Conservation (phyloP, 2,329 filamentous ascomycete genomes). For the Fusarium sp. region DNA sequence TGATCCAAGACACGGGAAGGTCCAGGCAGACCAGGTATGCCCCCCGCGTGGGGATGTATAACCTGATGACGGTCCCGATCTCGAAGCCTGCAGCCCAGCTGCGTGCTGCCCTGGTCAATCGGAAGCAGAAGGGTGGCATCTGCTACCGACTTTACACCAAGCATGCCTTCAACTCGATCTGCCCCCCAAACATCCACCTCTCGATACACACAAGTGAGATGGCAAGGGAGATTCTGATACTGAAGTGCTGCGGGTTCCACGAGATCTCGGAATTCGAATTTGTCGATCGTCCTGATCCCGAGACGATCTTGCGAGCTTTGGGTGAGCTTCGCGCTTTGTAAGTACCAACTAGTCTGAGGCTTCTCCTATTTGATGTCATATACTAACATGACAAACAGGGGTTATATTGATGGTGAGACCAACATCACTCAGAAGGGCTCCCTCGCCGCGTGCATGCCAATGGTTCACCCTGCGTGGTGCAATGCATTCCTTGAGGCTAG, state of each 20-base stretch:
- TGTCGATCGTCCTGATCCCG: not conserved
- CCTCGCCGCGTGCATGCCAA: not conserved
- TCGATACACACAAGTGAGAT: not conserved
- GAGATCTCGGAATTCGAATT: not conserved
- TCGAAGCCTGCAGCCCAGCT: not conserved
- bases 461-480: not conserved
- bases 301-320: not conserved
- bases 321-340: not conserved
- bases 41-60: not conserved
- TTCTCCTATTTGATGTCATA: not conserved
- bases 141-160: not conserved
- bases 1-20: not conserved
- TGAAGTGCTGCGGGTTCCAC: not conserved
- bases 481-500: not conserved
- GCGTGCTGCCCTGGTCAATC: not conserved
- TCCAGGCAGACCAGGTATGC: not conserved
- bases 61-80: not conserved
- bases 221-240: not conserved
- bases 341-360: not conserved
- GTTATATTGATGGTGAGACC: not conserved
- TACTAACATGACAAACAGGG: not conserved
- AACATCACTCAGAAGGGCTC: not conserved
- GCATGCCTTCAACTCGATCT: not conserved
- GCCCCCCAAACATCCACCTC: not conserved
- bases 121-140: not conserved